Evolutionary conservation across 345 rosid genomes (phyloP), one percentile per base, ranked within the genome.

Genomic region (Boechera stricta): DNA sequence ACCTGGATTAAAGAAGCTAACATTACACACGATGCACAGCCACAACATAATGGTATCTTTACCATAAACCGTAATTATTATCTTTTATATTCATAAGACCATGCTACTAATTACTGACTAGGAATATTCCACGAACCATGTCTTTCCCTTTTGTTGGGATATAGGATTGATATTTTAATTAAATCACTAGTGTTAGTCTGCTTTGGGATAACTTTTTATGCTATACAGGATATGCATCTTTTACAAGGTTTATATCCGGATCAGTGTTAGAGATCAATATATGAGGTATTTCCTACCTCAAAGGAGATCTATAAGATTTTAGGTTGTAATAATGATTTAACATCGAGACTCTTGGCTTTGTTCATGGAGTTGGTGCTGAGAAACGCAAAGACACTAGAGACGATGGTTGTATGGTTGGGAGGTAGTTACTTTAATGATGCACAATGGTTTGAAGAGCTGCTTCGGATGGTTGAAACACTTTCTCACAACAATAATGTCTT

Each of bases 1-100:
- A 28, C 72, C 70, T 41, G 15, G 24, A 21, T 67, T 79, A 28
- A 49, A 82, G 67, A 68, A 82, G 67, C 61, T 82, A 47, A 72
- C 56, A 3, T 33, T 68, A 29, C 41, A 82, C 52, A 70, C 67
- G 28, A n/a, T 13, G n/a, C 18, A 33, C 16, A 8, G 11, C 55
- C 28, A 51, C 28, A 15, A 13, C 57, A 48, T 66, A n/a, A 6
- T 51, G 71, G 71, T 66, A 6, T 44, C 16, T 44, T 44, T 16
- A 42, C 48, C n/a, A 42, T 3, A 8, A 35, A 35, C 65, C 45
- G 21, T 21, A 21, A 21, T 21, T 21, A 21, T 21, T 21, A 21
- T 1, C 21, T 21, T 16, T 0, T 16, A 16, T 16, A 16, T 16
- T 16, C 16, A 16, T 16, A 16, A 16, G 16, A 16, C 16, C 16